These are phyloP conservation scores for Byssothecium circinans DNA, from an alignment of 2,329 filamentous ascomycete species.

Conservation along the genomic window DNA sequence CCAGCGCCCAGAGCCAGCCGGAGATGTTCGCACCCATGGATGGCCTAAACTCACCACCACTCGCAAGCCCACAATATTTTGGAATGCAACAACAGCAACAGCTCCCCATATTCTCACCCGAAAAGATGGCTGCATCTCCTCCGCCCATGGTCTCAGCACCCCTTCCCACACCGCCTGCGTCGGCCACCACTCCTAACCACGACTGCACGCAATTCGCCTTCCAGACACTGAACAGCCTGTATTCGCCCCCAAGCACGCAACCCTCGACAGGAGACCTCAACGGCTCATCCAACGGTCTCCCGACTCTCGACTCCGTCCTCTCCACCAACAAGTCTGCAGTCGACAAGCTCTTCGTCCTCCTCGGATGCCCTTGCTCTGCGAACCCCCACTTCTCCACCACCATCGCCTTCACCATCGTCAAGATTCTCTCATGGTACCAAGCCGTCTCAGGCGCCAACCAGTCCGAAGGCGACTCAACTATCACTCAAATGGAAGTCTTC, in stretches of 20 bases:
- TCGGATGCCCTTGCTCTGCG: slow-evolving; percentile 37
- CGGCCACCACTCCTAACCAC: slow-evolving; percentile 27
- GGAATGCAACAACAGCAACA: slow-evolving; percentile 27
- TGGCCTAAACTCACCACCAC: slow-evolving; percentile 24
- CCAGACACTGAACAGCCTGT: slow-evolving; percentile 38
- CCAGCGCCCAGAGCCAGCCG: slow-evolving; percentile 36
- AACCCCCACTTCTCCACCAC: slow-evolving; percentile 44
- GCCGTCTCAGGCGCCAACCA: slow-evolving; percentile 32
- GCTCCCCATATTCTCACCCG: slow-evolving; percentile 23
- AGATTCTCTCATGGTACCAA: slow-evolving; percentile 43
- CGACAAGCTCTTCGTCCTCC: slow-evolving; percentile 36
- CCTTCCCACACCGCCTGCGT: slow-evolving; percentile 31
- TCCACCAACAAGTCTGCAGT: slow-evolving; percentile 38
- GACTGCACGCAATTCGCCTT: slow-evolving; percentile 43
- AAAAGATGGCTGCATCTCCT: slow-evolving; percentile 29
- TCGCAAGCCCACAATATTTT: slow-evolving; percentile 28
- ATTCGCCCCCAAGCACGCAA: slow-evolving; percentile 32
- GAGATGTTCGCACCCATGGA: slow-evolving; percentile 34
- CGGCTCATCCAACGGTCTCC: slow-evolving; percentile 25
- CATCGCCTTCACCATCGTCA: slow-evolving; percentile 37
- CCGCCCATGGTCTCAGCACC: slow-evolving; percentile 30
- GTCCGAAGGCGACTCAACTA: slow-evolving; percentile 15
- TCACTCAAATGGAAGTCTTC: slow-evolving; percentile 33
- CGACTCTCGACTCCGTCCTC: slow-evolving; percentile 35
- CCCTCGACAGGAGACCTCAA: slow-evolving; percentile 29